Percentiles rank a stretch among this genome's conserved stretches.
Conservation (phyloP, 768 basidiomycete genomes). For the Gautieria morchelliformis region DNA sequence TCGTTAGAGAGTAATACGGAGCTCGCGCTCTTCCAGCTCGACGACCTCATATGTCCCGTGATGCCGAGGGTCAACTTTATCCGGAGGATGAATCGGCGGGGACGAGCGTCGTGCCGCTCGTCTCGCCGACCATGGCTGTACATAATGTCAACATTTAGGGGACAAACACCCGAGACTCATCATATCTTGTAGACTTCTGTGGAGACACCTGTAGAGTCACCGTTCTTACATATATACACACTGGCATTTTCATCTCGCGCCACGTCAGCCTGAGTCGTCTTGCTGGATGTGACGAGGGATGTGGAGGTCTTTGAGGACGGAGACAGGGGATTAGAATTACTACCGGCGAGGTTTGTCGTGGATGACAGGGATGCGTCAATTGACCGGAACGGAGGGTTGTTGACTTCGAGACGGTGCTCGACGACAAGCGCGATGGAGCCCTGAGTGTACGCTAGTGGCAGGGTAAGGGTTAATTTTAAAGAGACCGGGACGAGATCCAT, state of each 20-base stretch:
- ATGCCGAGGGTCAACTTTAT: slow-evolving; percentile 41
- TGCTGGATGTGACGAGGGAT: slow-evolving; percentile 23
- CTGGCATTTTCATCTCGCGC: slow-evolving; percentile 38
- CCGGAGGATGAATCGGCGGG: slow-evolving; percentile 61
- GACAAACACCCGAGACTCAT: not conserved
- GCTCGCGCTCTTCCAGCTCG: slow-evolving; percentile 60
- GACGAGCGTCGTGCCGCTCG: slow-evolving; percentile 53
- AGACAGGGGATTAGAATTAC: slow-evolving; percentile 2
- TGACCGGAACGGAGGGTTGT: slow-evolving; percentile 20
- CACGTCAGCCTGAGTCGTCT: slow-evolving; percentile 53
- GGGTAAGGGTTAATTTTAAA: slow-evolving; percentile 50
- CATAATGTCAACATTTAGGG: not conserved
- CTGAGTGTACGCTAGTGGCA: slow-evolving; percentile 48
- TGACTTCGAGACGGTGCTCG: slow-evolving; percentile 62
- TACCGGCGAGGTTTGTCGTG: slow-evolving; percentile 3
- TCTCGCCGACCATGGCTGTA: slow-evolving; percentile 65
- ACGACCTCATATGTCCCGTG: slow-evolving; percentile 35
- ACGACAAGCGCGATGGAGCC: slow-evolving; percentile 54
- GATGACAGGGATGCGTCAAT: not conserved
- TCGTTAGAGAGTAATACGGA: slow-evolving; percentile 63
- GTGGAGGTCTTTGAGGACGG: slow-evolving; percentile 7
- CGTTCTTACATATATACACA: slow-evolving; percentile 53
- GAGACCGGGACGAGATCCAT: slow-evolving; percentile 62
- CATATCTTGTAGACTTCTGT: slow-evolving; percentile 34
- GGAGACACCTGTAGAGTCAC: slow-evolving; percentile 67